Evolutionary conservation across 2,329 filamentous ascomycete species (phyloP), one percentile per base, ranked within the genome.

Genomic region (Ophiostoma sp.): DNA sequence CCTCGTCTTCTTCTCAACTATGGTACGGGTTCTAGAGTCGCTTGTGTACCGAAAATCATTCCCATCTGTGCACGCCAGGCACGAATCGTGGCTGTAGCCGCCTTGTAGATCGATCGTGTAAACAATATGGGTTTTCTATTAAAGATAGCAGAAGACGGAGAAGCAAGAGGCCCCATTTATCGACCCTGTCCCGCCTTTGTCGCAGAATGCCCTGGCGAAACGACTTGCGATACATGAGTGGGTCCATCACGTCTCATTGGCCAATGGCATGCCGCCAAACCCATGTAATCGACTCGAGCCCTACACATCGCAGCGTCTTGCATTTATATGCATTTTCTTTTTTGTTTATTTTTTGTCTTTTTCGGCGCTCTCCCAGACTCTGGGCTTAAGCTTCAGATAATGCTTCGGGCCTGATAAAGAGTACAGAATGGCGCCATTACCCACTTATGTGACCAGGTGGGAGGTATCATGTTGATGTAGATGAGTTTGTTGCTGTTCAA

Each of bases 141-240:
- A 5, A 48, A 48, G 17, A 57, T 3, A 57, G 27, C n/a, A 27
- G 27, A 3, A 57, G 52, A 57, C 10, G 48, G 17, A 23, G 17
- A 41, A 41, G 44, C 20, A 20, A 20, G 17, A 31, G 13, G 23
- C 52, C 11, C 52, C 23, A 27, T 13, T n/a, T 57, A 57, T 57
- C 17, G 23, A 15, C 52, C 23, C 52, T n/a, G n/a, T 57, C 23
- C 52, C 52, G 52, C 52, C 39, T 27, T 52, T 78, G 77, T 79
- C 75, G 74, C 74, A 77, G 77, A 77, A 75, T 71, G 73, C 77
- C 77, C 76, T 76, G 78, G 76, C 78, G 79, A 80, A 80, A 80
- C 79, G 74, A 70, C 69, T 77, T 79, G 78, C 75, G 76, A 79
- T 78, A 68, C 71, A 70, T 69, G 71, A 70, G 71, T 68, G 71